Base-by-base conservation (phyloP, 129 eudicot genomes). In the Lactuca saligna region DNA sequence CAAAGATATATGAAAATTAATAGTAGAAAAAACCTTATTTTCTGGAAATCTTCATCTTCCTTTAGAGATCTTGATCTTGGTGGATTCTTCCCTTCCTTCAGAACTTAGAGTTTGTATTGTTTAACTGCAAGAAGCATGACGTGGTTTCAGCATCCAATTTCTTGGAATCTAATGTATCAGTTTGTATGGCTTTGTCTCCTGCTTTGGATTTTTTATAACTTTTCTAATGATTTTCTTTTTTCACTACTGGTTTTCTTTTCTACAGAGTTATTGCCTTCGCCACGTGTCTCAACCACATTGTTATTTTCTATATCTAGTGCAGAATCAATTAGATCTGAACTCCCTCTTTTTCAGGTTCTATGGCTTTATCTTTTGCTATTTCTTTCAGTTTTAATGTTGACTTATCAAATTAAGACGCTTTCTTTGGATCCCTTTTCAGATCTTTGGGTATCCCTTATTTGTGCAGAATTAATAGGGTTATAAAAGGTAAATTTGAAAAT, bases 201-300 rank as follows among this genome's bases (percentile, higher is more conserved):
- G 20, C 76, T 54, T 63, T 71, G 38, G 70, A 72, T 53, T 80
- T 84, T 84, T 91, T 61, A 91, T 82, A 74, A 88, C 81, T 85
- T 84, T 80, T 84, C 82, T 76, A 67, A 88, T 69, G 55, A 83
- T 81, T 70, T 82, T 91, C 91, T 87, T 91, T 70, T 87, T 91
- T 20, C 82, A 66, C 72, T 41, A 71, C 59, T 76, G 51, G 79
- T 75, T 64, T 83, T 62, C 75, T 54, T 68, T 61, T 83, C 70
- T 54, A 51, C 85, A 16, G 60, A 68, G 67, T 57, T 59, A 44
- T 79, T 76, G 61, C 42, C 80, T 38, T 73, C 80, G 31, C 46
- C 82, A 29, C 20, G 69, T 20, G 29, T 39, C 65, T 68, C 72
- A 38, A 25, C 67, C 42, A n/a, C 83, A 39, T 67, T 84, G 51